Percentiles rank a stretch among this genome's conserved stretches.
Conservation (phyloP, 2,329 filamentous ascomycete species). For the Penicillium paneum region DNA sequence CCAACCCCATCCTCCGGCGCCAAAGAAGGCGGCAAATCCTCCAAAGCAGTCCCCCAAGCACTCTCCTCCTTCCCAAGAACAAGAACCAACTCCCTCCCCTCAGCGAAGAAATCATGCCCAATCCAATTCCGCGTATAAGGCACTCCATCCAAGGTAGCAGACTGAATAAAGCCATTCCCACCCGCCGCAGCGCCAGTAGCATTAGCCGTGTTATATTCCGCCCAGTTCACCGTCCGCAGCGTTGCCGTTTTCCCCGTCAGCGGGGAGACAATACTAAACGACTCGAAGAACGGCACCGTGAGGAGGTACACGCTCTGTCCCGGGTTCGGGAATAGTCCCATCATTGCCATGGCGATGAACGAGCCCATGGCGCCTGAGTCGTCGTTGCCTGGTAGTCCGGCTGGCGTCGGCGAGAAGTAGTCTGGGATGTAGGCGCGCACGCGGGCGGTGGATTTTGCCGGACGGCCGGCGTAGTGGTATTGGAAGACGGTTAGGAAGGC, state of each 20-base stretch:
- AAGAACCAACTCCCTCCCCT: slow-evolving; percentile 63
- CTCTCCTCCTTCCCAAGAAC: slow-evolving; percentile 61
- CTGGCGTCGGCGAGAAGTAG: slow-evolving; percentile 56
- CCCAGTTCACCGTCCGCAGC: slow-evolving; percentile 55
- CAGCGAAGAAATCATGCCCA: slow-evolving; percentile 63
- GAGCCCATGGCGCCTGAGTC: slow-evolving; percentile 68
- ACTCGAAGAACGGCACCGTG: slow-evolving; percentile 62
- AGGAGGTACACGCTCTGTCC: slow-evolving; percentile 68
- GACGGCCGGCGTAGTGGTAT: slow-evolving; percentile 66
- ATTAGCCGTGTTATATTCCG: slow-evolving; percentile 45
- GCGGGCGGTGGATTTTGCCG: slow-evolving; percentile 50
- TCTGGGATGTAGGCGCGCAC: slow-evolving; percentile 63
- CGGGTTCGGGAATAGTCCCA: slow-evolving; percentile 66
- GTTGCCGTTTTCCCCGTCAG: slow-evolving; percentile 59
- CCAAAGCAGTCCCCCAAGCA: slow-evolving; percentile 58
- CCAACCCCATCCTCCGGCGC: not conserved
- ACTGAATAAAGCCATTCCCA: slow-evolving; percentile 63
- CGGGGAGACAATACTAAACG: slow-evolving; percentile 57
- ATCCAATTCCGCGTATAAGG: slow-evolving; percentile 64
- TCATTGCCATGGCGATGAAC: slow-evolving; percentile 64
- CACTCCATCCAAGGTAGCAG: slow-evolving; percentile 59
- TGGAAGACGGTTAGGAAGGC: slow-evolving; percentile 64
- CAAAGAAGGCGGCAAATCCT: slow-evolving; percentile 62
- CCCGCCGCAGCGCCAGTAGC: slow-evolving; percentile 54
- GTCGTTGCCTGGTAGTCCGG: slow-evolving; percentile 65